These are phyloP conservation scores for Saksenaea oblongispora DNA, from an alignment of 371 early-diverging fungal species.

Conservation along the genomic window DNA sequence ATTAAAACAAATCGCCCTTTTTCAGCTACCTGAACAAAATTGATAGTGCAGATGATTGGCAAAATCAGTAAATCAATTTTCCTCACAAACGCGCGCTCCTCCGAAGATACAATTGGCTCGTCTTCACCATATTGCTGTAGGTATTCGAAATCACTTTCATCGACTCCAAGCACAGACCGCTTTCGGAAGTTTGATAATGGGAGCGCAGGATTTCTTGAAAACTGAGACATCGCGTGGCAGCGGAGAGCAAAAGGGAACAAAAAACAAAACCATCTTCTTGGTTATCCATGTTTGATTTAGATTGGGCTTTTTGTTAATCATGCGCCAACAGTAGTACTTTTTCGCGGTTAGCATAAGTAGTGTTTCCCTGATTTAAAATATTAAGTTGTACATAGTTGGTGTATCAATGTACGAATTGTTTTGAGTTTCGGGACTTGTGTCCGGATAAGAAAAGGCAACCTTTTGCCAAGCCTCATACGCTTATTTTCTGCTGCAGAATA, in stretches of 20 bases:
- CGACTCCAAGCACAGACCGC: not conserved
- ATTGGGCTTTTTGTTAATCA: not conserved
- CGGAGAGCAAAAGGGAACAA: not conserved
- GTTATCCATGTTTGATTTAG: not conserved
- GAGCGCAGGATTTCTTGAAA: not conserved
- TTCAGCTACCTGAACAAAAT: slow-evolving; percentile 43
- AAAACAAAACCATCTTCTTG: not conserved
- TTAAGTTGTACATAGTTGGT: too few species aligned
- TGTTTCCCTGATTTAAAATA: too few species aligned
- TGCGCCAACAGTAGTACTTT: not conserved
- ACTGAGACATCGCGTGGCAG: not conserved
- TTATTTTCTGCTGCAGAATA: too few species aligned
- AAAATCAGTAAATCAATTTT: slow-evolving; percentile 38
- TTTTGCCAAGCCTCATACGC: too few species aligned
- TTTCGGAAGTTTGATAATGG: not conserved
- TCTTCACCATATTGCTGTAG: not conserved
- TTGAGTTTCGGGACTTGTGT: too few species aligned
- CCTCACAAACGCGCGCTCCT: slow-evolving; percentile 36
- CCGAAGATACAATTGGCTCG: not conserved
- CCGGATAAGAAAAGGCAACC: too few species aligned
- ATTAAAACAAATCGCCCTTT: too few species aligned
- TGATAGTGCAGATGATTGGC: slow-evolving; percentile 39
- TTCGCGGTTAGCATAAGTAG: too few species aligned
- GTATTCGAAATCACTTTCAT: not conserved
- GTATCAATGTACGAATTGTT: too few species aligned